These are phyloP conservation scores for Sclerotinia subarctica DNA, from an alignment of 2,329 filamentous ascomycete species.

Conservation along the genomic window DNA sequence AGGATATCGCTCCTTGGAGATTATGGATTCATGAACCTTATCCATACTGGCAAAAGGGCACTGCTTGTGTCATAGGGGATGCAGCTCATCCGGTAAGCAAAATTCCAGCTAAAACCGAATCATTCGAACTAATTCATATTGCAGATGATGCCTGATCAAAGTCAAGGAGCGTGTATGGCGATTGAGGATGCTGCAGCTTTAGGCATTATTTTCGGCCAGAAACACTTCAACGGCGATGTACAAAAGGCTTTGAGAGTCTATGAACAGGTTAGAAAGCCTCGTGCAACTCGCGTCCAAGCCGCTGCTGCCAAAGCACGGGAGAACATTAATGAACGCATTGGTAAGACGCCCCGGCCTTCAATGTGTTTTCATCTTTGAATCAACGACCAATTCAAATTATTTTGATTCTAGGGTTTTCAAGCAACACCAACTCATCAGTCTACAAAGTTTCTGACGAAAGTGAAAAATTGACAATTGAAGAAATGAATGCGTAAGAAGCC, in stretches of 20 bases:
- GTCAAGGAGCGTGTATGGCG: constrained; percentile 51
- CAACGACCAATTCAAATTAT: background rate
- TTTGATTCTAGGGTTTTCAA: constrained; percentile 53
- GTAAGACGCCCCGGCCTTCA: constrained; percentile 45
- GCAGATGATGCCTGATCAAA: constrained; percentile 64
- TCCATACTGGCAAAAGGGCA: constrained; percentile 51
- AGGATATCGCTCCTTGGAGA: constrained; percentile 63
- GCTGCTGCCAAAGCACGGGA: constrained; percentile 56
- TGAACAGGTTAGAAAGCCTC: constrained; percentile 51
- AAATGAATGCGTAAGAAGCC: constrained; percentile 57
- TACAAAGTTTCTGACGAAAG: constrained; percentile 61
- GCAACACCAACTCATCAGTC: constrained; percentile 52
- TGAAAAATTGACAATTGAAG: constrained; percentile 62
- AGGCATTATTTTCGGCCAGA: constrained; percentile 40
- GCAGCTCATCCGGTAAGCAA: constrained; percentile 54
- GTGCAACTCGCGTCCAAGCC: constrained; percentile 54
- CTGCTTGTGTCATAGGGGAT: constrained; percentile 60
- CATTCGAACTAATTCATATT: background rate
- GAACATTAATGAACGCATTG: constrained; percentile 63
- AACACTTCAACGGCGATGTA: constrained; percentile 47
- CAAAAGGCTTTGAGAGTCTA: constrained; percentile 49
- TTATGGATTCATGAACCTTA: constrained; percentile 65
- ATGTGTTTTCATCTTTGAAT: background rate
- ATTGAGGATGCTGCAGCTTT: constrained; percentile 44
- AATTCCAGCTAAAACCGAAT: background rate